phyloP scores from a whole-genome alignment of 2,329 filamentous ascomycete species.

The Scedosporium aurantiacum region DNA sequence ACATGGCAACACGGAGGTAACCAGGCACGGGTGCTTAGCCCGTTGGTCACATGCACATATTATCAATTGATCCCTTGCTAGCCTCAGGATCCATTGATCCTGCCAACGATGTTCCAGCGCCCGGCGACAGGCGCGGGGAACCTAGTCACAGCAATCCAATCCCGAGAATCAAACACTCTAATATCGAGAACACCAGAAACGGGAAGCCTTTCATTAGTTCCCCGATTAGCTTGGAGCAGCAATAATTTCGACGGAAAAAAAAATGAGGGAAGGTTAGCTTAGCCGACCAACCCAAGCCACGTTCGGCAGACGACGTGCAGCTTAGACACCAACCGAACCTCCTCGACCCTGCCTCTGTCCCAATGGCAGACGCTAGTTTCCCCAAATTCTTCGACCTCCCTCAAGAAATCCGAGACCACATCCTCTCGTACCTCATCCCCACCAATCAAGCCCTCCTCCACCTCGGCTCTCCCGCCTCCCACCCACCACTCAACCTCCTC shows the following conservation, averaged over 20 bases:
- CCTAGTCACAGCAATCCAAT: too few relatives aligned
- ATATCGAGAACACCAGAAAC: too few relatives aligned
- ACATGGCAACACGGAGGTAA: too few relatives aligned
- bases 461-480: slow-evolving; percentile 48
- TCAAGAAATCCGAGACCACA: slow-evolving; percentile 46
- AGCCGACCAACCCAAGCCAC: too few relatives aligned
- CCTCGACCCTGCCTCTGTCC: neutral
- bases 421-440: slow-evolving; percentile 31
- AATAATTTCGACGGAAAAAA: too few relatives aligned
- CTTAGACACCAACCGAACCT: neutral
- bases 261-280: too few relatives aligned
- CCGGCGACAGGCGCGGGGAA: too few relatives aligned
- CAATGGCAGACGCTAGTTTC: neutral
- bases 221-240: too few relatives aligned
- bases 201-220: too few relatives aligned
- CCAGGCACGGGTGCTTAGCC: neutral
- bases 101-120: too few relatives aligned
- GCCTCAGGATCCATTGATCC: neutral
- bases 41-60: neutral
- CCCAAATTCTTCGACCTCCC: slow-evolving; percentile 30
- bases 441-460: slow-evolving; percentile 46
- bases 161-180: too few relatives aligned
- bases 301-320: too few relatives aligned
- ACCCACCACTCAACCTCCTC: slow-evolving; percentile 37
- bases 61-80: neutral